Percentiles rank a stretch among this genome's conserved stretches.
These are phyloP conservation scores for Paratinospora sagittata DNA, from an alignment of 164 flowering plant species.

Conservation along the genomic window DNA sequence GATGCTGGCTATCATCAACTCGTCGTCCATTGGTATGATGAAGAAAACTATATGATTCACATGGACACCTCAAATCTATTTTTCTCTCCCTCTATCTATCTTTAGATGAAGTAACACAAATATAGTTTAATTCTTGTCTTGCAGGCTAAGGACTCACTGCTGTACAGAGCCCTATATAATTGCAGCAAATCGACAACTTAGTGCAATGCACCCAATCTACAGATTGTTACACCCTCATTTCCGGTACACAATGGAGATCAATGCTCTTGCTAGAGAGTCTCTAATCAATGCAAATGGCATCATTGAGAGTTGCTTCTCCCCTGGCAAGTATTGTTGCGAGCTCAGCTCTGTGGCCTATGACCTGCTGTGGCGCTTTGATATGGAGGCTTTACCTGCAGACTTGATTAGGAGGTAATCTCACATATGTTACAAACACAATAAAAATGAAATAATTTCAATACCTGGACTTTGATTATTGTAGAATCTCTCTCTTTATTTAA, in stretches of 20 bases:
- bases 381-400: slow-evolving; percentile 59
- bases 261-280: slow-evolving; percentile 51
- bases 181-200: slow-evolving; percentile 62
- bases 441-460: no score
- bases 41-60: no score
- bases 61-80: no score
- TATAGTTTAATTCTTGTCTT: no score
- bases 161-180: slow-evolving; percentile 62
- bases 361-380: slow-evolving; percentile 54
- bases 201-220: slow-evolving; percentile 69
- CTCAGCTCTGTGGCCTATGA: slow-evolving; percentile 56
- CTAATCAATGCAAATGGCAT: slow-evolving; percentile 59
- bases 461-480: no score
- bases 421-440: neutral
- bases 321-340: slow-evolving; percentile 49
- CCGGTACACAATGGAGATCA: slow-evolving; percentile 80
- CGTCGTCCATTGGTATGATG: slow-evolving; percentile 62
- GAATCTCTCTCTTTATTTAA: no score
- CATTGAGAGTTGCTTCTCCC: slow-evolving; percentile 50
- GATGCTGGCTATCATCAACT: slow-evolving; percentile 68
- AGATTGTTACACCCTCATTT: slow-evolving; percentile 63
- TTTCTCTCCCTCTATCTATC: no score
- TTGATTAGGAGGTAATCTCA: slow-evolving; percentile 45
- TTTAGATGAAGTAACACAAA: no score
- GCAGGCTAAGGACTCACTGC: slow-evolving; percentile 70